A percentile compares a stretch with the other conserved stretches of the same genome.
Conservation (phyloP, 2,329 filamentous ascomycete genomes). For the Rhynchosporium agropyri region DNA sequence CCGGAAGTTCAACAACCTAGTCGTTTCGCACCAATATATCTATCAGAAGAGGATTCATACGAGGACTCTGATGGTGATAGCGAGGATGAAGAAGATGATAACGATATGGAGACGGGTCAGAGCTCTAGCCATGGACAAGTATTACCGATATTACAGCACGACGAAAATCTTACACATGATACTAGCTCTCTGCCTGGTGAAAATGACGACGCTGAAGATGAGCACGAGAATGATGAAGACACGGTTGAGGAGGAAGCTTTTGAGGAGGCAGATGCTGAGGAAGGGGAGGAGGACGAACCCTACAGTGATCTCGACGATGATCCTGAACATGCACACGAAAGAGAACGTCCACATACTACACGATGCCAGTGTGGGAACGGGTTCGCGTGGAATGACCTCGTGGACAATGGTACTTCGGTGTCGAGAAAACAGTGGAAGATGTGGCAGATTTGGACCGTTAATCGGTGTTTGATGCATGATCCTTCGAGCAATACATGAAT, state of each 20-base stretch:
- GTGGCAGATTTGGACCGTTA: constrained; percentile 58
- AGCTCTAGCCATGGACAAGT: background rate
- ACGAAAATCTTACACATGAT: background rate
- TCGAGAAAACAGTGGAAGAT: constrained; percentile 53
- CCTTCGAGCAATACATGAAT: constrained; percentile 24
- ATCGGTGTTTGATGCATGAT: constrained; percentile 45
- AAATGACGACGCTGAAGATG: constrained; percentile 42
- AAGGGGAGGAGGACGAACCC: constrained; percentile 22
- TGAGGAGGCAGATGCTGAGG: background rate
- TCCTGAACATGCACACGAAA: constrained; percentile 12
- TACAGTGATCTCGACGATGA: constrained; percentile 24
- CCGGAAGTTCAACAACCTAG: background rate
- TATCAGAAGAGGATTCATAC: constrained; percentile 37
- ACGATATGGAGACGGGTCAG: background rate
- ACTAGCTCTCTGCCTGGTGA: constrained; percentile 28
- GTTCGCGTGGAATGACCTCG: constrained; percentile 42
- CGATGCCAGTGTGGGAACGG: constrained; percentile 22
- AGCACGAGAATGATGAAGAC: constrained; percentile 39
- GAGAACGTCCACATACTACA: background rate
- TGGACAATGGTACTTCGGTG: constrained; percentile 52
- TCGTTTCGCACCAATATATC: constrained; percentile 9
- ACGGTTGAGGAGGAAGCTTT: constrained; percentile 24
- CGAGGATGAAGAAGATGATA: background rate
- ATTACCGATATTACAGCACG: background rate
- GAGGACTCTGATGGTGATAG: constrained; percentile 29